Evolutionary conservation across 306 rosid species (phyloP).

Genomic region (Phaseolus lunatus): DNA sequence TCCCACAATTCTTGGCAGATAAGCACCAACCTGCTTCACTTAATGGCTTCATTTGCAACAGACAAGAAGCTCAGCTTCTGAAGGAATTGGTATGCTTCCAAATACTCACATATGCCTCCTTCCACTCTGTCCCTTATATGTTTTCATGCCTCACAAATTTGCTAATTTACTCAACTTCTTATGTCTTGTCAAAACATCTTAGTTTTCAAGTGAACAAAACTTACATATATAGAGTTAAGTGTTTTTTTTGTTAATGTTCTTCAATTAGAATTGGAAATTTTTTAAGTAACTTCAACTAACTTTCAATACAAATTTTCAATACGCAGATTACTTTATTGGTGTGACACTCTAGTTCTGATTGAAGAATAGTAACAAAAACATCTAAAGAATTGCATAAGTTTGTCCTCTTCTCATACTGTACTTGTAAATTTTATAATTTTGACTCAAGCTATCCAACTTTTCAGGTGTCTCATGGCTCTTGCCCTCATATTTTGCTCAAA

Average conservation of each 20-base stretch:
- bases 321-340: not conserved
- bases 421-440: not conserved
- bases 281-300: not conserved
- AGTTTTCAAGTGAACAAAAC: not conserved
- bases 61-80: conserved; percentile 75
- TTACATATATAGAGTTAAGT: not conserved
- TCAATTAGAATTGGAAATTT: not conserved
- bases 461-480: conserved; percentile 61
- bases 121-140: not conserved
- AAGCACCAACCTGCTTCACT: conserved; percentile 74
- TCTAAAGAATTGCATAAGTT: not conserved
- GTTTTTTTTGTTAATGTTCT: not conserved
- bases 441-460: conserved; percentile 37
- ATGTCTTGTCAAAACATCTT: not conserved
- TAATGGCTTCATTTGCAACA: conserved; percentile 80
- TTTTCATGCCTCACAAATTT: not conserved
- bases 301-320: not conserved
- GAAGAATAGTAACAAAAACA: not conserved
- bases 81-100: conserved; percentile 67
- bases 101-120: not conserved
- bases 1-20: conserved; percentile 87
- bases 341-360: not conserved
- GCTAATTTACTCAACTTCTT: not conserved
- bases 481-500: conserved; percentile 78
- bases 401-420: conserved; percentile 3